Conservation (phyloP, 2,329 filamentous ascomycete species). For the Paraphaeosphaeria minitans region DNA sequence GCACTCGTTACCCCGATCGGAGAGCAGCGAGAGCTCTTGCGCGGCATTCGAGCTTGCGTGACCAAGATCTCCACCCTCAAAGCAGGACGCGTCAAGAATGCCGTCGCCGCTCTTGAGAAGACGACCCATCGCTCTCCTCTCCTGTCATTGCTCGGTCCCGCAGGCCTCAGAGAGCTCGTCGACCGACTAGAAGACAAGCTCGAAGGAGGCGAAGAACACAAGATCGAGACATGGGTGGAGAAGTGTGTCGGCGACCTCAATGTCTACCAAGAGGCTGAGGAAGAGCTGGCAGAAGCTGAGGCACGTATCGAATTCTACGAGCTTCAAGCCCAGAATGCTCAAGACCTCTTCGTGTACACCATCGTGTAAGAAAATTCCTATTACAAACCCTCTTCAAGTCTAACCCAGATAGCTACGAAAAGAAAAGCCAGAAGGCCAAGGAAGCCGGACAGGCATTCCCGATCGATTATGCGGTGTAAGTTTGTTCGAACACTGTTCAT, state of each 20-base stretch:
- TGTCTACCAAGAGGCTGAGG: neutral
- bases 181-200: neutral
- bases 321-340: neutral
- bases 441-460: neutral
- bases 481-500: neutral
- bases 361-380: neutral
- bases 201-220: neutral
- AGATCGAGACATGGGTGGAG: neutral
- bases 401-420: neutral
- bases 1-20: neutral
- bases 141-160: neutral
- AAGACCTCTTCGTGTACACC: neutral
- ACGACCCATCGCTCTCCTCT: neutral
- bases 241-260: neutral
- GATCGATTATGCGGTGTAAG: neutral
- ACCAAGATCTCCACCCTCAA: neutral
- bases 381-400: neutral
- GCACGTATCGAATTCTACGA: neutral
- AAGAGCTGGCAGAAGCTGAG: neutral
- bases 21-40: neutral
- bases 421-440: neutral
- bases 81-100: neutral
- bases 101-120: neutral
- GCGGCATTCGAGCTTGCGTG: neutral
- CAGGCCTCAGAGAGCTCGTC: neutral